A percentile compares a stretch with the other conserved stretches of the same genome.
Evolutionary conservation across 768 basidiomycete genomes (phyloP).

Genomic region (Lentinula detonsa): DNA sequence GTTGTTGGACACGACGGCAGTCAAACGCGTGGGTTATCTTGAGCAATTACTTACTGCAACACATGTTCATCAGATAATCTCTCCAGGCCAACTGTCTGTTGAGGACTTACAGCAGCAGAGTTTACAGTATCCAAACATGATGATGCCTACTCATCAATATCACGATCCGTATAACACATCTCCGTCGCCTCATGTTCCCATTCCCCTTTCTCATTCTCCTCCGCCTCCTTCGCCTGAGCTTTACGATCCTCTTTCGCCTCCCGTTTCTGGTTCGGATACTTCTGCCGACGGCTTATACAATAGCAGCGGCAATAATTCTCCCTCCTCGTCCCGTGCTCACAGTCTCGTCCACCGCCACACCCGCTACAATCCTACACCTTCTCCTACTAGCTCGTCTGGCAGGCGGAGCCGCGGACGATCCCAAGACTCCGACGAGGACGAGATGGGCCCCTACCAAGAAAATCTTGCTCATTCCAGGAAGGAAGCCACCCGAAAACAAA

Average conservation of each 20-base stretch:
- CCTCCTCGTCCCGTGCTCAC: slow-evolving; percentile 69
- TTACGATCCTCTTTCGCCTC: slow-evolving; percentile 82
- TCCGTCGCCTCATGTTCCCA: slow-evolving; percentile 62
- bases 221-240: slow-evolving; percentile 74
- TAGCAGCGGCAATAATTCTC: slow-evolving; percentile 72
- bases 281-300: slow-evolving; percentile 81
- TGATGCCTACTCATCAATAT: slow-evolving; percentile 68
- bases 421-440: slow-evolving; percentile 75
- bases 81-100: slow-evolving; percentile 56
- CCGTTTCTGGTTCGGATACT: slow-evolving; percentile 85
- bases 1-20: slow-evolving; percentile 47
- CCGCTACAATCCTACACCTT: slow-evolving; percentile 80
- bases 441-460: slow-evolving; percentile 65
- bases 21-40: slow-evolving; percentile 62
- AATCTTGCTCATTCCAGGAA: slow-evolving; percentile 74
- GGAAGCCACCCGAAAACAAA: slow-evolving; percentile 77
- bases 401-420: slow-evolving; percentile 66
- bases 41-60: slow-evolving; percentile 31
- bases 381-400: slow-evolving; percentile 69
- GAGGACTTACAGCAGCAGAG: slow-evolving; percentile 60
- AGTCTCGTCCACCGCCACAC: slow-evolving; percentile 69
- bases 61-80: slow-evolving; percentile 66
- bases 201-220: slow-evolving; percentile 60
- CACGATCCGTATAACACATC: slow-evolving; percentile 46
- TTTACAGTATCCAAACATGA: slow-evolving; percentile 41